phyloP scores from a whole-genome alignment of 305 asterid species.

The Coffea humblotiana region DNA sequence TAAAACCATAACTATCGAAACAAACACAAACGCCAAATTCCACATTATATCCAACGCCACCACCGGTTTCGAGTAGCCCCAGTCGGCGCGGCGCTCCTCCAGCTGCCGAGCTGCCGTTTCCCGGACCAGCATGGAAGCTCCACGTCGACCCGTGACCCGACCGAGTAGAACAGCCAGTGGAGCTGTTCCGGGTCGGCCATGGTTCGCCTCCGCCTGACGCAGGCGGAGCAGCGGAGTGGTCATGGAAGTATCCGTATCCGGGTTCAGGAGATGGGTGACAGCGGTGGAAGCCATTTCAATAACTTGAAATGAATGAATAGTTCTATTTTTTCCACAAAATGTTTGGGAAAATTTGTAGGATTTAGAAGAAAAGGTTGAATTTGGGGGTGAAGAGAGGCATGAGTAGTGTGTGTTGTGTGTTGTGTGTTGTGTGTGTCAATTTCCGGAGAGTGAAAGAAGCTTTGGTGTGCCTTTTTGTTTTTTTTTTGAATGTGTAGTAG shows the following conservation, averaged over 20 bases:
- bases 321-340: neutral
- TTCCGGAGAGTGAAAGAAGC: no score
- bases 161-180: slow-evolving; percentile 65
- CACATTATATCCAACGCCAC: slow-evolving; percentile 88
- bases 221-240: slow-evolving; percentile 59
- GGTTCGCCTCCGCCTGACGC: slow-evolving; percentile 40
- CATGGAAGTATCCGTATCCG: slow-evolving; percentile 11
- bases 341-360: neutral
- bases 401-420: slow-evolving; percentile 1
- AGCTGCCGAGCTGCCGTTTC: slow-evolving; percentile 97
- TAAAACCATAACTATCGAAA: slow-evolving; percentile 55
- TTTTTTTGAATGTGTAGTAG: no score
- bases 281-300: slow-evolving; percentile 16
- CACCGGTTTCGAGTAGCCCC: slow-evolving; percentile 95
- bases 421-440: no score
- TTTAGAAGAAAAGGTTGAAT: neutral
- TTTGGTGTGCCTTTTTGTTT: no score
- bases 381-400: neutral
- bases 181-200: slow-evolving; percentile 37
- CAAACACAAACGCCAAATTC: slow-evolving; percentile 81
- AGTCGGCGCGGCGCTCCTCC: slow-evolving; percentile 92
- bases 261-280: slow-evolving; percentile 8
- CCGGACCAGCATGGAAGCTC: slow-evolving; percentile 76
- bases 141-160: slow-evolving; percentile 69
- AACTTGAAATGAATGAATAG: neutral